These are phyloP conservation scores for Fusarium sp. DNA, from an alignment of 2,329 filamentous ascomycete genomes.

Conservation along the genomic window DNA sequence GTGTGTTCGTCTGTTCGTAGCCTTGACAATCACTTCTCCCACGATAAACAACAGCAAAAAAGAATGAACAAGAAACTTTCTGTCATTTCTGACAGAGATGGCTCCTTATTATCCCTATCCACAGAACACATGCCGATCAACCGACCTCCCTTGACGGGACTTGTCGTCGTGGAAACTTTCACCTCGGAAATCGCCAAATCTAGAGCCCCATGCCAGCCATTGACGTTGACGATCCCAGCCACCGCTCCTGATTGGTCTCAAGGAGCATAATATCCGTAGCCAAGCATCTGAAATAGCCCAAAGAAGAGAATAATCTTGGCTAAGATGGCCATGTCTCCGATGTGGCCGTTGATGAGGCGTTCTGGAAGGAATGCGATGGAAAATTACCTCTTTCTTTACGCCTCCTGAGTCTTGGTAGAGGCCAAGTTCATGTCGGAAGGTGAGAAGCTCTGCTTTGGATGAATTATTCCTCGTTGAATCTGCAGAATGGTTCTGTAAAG, in stretches of 20 bases:
- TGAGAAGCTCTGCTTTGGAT: no score
- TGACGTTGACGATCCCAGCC: not conserved
- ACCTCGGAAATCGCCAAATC: constrained; percentile 7
- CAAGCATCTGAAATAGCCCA: not conserved
- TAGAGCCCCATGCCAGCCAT: constrained; percentile 14
- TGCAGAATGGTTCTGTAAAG: no score
- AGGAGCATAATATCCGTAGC: not conserved
- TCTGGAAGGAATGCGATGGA: not conserved
- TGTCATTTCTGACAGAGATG: not conserved
- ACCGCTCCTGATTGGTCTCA: not conserved
- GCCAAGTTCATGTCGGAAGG: not conserved
- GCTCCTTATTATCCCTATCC: not conserved
- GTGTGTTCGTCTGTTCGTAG: not conserved
- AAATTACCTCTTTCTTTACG: not conserved
- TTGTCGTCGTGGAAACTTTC: constrained; percentile 11
- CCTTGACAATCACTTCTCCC: not conserved
- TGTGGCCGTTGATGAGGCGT: not conserved
- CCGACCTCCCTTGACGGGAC: not conserved
- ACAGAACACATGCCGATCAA: constrained; percentile 2
- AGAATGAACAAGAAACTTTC: not conserved
- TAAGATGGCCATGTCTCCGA: not conserved
- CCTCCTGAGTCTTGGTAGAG: not conserved
- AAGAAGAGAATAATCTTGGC: not conserved
- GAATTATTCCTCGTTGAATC: no score
- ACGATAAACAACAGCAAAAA: not conserved